These are phyloP conservation scores for Coniochaeta sp. DNA, from an alignment of 2,329 filamentous ascomycete genomes.

Conservation along the genomic window DNA sequence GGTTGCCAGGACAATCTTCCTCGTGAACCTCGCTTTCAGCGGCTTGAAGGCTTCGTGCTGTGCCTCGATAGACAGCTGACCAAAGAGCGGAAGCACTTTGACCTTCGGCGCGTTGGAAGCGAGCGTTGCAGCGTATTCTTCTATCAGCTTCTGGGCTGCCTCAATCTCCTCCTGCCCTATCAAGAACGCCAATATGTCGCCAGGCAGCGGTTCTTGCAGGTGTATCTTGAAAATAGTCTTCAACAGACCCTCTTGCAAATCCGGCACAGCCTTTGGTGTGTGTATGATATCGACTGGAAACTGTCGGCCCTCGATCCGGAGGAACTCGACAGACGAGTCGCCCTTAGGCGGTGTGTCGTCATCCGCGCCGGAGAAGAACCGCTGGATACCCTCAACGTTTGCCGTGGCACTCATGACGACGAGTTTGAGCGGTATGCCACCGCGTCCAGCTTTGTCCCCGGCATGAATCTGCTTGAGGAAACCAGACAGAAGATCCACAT, in stretches of 20 bases:
- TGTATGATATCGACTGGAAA: conserved; percentile 77
- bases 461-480: conserved; percentile 75
- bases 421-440: conserved; percentile 73
- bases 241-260: conserved; percentile 75
- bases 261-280: conserved; percentile 64
- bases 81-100: conserved; percentile 74
- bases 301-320: conserved; percentile 76
- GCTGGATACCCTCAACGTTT: conserved; percentile 70
- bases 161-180: conserved; percentile 93
- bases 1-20: conserved; percentile 87
- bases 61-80: conserved; percentile 77
- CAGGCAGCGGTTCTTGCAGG: conserved; percentile 79
- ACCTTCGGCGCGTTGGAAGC: conserved; percentile 68
- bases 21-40: conserved; percentile 60
- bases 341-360: neutral
- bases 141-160: conserved; percentile 68
- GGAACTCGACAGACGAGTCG: conserved; percentile 30
- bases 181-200: conserved; percentile 87
- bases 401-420: conserved; percentile 97
- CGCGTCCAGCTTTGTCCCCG: conserved; percentile 54
- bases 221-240: conserved; percentile 84
- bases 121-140: conserved; percentile 69
- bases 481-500: conserved; percentile 84
- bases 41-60: conserved; percentile 84
- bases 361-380: conserved; percentile 57